Percentiles rank a stretch among this genome's conserved stretches.
Evolutionary conservation across 2,329 filamentous ascomycete species (phyloP).

Genomic region (Claviceps maximensis): DNA sequence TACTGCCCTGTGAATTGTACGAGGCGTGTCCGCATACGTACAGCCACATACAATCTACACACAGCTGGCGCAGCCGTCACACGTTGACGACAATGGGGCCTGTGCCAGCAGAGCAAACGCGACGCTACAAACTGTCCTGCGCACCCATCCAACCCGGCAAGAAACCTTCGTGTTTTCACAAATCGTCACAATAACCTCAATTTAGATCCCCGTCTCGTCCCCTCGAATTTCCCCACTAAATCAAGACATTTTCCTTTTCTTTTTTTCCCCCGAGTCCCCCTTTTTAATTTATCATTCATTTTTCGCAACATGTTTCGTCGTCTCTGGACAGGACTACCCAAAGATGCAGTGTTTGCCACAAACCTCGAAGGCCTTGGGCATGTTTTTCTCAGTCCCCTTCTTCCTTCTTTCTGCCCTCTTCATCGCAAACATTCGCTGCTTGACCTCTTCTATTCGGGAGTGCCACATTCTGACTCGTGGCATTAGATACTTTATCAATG

Average conservation of each 20-base stretch:
- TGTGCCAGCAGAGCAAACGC: neutral
- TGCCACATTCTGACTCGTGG: neutral
- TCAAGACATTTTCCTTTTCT: neutral
- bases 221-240: too few species aligned
- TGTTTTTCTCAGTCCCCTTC: neutral
- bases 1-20: too few species aligned
- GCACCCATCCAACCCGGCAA: neutral
- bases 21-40: too few species aligned
- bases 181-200: too few species aligned
- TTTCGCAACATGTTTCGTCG: constrained; percentile 54
- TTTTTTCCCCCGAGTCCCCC: neutral
- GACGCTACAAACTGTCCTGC: neutral
- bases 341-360: constrained; percentile 51
- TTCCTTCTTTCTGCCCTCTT: neutral
- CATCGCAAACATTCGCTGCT: too few species aligned
- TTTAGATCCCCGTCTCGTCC: too few species aligned
- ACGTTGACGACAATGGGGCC: too few species aligned
- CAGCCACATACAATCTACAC: too few species aligned
- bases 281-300: too few species aligned
- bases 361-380: constrained; percentile 62
- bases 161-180: too few species aligned
- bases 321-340: constrained; percentile 52
- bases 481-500: constrained; percentile 63
- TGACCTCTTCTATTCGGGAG: neutral
- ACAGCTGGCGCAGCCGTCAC: neutral